Conservation (phyloP, 2,329 filamentous ascomycete species). For the Apiospora saccharicola region DNA sequence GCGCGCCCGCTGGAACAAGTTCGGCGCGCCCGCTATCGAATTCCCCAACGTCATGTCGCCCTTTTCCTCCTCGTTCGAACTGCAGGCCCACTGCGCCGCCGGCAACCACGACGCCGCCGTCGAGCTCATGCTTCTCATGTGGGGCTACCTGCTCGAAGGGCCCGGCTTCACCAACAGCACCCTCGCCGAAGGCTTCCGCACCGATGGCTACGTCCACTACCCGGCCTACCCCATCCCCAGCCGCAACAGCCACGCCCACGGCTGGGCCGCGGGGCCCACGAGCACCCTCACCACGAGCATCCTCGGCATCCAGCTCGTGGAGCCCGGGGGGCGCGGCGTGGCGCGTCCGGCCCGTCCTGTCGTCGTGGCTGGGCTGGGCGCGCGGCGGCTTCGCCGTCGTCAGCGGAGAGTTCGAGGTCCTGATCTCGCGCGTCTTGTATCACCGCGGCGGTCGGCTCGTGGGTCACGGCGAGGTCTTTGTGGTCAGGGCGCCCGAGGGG, state of each 20-base stretch:
- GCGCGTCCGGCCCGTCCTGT: constrained; percentile 39
- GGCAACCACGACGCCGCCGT: constrained; percentile 46
- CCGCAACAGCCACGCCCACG: constrained; percentile 46
- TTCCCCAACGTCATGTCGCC: constrained; percentile 34
- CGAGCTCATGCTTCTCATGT: constrained; percentile 49
- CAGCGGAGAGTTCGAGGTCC: not conserved
- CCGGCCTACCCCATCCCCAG: constrained; percentile 41
- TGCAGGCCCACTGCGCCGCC: constrained; percentile 46
- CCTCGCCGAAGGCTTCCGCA: constrained; percentile 50
- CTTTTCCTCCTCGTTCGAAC: constrained; percentile 32
- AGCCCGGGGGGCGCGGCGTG: constrained; percentile 37
- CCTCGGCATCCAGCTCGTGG: constrained; percentile 40
- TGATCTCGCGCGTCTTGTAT: not conserved
- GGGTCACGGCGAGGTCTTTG: constrained; percentile 25
- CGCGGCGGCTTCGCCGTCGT: constrained; percentile 47
- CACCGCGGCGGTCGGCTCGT: not conserved
- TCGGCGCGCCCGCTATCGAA: constrained; percentile 50
- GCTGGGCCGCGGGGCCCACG: constrained; percentile 47
- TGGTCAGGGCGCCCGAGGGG: constrained; percentile 30
- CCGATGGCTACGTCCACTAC: constrained; percentile 46
- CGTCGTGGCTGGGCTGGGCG: constrained; percentile 43
- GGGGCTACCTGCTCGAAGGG: constrained; percentile 50
- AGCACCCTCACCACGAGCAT: constrained; percentile 39
- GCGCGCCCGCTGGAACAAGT: constrained; percentile 49
- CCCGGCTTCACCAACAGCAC: constrained; percentile 51